phyloP scores from a whole-genome alignment of 768 basidiomycete genomes.

The Mycena albidolilacea region DNA sequence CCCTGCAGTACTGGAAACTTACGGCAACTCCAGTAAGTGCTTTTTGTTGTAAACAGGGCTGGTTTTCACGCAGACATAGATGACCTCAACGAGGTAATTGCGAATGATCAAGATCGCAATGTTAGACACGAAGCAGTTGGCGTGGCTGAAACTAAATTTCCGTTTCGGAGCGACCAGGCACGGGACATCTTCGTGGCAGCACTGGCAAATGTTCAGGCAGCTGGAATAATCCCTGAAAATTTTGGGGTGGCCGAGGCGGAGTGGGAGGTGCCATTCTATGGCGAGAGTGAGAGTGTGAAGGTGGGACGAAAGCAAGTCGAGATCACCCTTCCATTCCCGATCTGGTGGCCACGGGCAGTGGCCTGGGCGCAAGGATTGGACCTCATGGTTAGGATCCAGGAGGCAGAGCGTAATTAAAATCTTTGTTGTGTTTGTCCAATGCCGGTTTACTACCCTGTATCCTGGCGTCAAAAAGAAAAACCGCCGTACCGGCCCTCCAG shows the following conservation, averaged over 20 bases:
- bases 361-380: conserved; percentile 21
- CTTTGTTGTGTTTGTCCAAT: no score
- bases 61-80: background rate
- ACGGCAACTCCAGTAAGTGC: background rate
- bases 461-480: no score
- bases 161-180: background rate
- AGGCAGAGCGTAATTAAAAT: background rate
- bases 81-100: background rate
- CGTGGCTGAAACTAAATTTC: conserved; percentile 29
- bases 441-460: no score
- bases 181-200: no score
- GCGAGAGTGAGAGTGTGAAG: background rate
- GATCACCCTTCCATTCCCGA: conserved; percentile 3
- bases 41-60: background rate
- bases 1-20: background rate
- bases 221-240: background rate
- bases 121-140: background rate
- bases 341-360: conserved; percentile 21
- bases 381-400: conserved; percentile 9
- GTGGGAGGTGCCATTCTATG: background rate
- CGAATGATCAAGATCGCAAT: background rate
- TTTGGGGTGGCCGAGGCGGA: conserved; percentile 7
- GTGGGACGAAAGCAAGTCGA: conserved; percentile 7
- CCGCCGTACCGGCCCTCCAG: no score
- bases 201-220: background rate